Evolutionary conservation across 176 grass and related monocot genomes (phyloP), one percentile per base, ranked within the genome.

Genomic region (Urochloa ruziziensis): DNA sequence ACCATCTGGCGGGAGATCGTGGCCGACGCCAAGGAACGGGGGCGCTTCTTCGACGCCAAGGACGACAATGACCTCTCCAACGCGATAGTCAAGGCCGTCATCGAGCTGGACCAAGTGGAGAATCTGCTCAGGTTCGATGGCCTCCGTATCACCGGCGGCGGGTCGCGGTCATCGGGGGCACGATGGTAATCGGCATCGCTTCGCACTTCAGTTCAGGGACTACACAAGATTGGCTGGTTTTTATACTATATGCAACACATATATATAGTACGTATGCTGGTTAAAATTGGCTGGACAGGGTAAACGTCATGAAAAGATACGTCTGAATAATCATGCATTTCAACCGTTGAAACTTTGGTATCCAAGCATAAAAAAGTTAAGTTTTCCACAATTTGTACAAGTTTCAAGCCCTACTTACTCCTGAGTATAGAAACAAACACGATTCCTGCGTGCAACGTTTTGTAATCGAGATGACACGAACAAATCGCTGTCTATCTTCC

Each of bases 1-100:
- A 85, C 92, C 0, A 62, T 94, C 23, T 94, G 92, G 87, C 87
- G 32, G 3, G 28, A 87, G 62, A 77, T 89, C 54, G 92, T 91
- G 75, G 36, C 34, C 0, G 86, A 94, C 29, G 92, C 92, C 18
- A 89, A 76, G 85, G 39, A 89, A 19, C 56, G 92, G 37, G 58
- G 80, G 34, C 82, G 89, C 46, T 85, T 85, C 23, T 89, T 85
- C 14, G 59, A 83, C 10, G 84, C 86, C 0, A 51, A 60, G 28
- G 77, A 94, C 19, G 87, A 94, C 58, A 19, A 4, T 10, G 80
- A 86, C 70, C 80, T 94, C 52, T 25, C 60, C 21, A 65, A 24
- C 19, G 71, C 83, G 0, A 85, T 94, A 28, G 46, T 62, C 28
- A 44, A 62, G 14, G 81, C 86, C 6, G 58, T 75, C 32, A 58